Conservation (phyloP, 331 rosid species). For the Arachis monticola region DNA sequence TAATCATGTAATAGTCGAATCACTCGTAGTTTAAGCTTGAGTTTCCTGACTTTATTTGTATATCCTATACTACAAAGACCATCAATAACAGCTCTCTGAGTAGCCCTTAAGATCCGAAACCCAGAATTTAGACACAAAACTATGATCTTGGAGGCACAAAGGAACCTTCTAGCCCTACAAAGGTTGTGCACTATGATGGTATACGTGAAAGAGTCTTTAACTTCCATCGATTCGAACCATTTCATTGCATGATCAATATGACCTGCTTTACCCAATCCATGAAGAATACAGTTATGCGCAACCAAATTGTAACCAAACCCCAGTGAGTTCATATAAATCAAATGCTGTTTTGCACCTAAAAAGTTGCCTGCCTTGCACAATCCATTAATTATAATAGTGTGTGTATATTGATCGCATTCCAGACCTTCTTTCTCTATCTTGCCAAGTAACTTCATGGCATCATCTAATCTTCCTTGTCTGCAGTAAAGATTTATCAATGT, state of each 20-base stretch:
- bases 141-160: constrained; percentile 68
- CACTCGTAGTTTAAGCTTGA: constrained; percentile 46
- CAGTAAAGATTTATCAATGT: constrained; percentile 65
- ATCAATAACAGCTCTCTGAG: constrained; percentile 66
- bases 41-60: constrained; percentile 64
- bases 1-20: constrained; percentile 49
- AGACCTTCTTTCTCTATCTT: constrained; percentile 66
- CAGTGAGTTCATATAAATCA: constrained; percentile 55
- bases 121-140: constrained; percentile 60
- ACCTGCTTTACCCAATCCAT: constrained; percentile 81
- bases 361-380: constrained; percentile 66
- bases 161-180: constrained; percentile 67
- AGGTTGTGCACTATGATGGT: constrained; percentile 77
- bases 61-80: constrained; percentile 63
- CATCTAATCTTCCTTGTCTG: constrained; percentile 66
- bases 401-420: constrained; percentile 68
- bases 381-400: constrained; percentile 69
- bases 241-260: constrained; percentile 66
- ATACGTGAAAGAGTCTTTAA: constrained; percentile 67
- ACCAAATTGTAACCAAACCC: constrained; percentile 69
- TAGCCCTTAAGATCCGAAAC: constrained; percentile 51
- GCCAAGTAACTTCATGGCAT: constrained; percentile 66
- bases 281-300: constrained; percentile 71
- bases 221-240: constrained; percentile 72
- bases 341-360: constrained; percentile 58